Base-by-base conservation (phyloP, 129 eudicot species). In the Flaveria linearis region DNA sequence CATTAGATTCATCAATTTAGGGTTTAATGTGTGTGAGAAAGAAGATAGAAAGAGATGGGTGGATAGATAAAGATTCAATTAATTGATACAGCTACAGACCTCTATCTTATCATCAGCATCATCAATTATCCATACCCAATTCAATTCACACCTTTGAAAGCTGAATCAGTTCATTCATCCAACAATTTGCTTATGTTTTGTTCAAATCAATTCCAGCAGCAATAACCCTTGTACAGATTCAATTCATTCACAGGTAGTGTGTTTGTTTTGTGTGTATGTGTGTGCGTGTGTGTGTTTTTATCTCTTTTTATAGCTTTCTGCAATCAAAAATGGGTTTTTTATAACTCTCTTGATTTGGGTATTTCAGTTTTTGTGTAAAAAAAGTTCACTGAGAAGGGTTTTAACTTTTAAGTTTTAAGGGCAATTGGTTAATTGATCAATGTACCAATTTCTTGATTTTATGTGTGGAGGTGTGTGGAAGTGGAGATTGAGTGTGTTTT, bases 71-170 rank as follows among this genome's bases (percentile, higher is more conserved):
- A 72, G 74, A 67, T 73, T 73, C 58, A 65, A 80, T 80, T 80
- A 63, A 80, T 80, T 80, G 79, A 73, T 80, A 62, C 74, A 64
- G 61, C 83, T 51, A 73, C 41, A 65, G 63, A 65, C 52, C 75
- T 80, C 53, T 73, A 73, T 80, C 75, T 43, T 46, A 56, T 68
- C 81, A 50, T 75, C 79, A 75, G 51, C 60, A 77, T 17, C 69
- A 78, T 49, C 43, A 78, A 69, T 62, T 28, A 76, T 50, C 79
- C 78, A 79, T 79, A 78, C 69, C 50, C 58, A 26, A 43, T 15
- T 28, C 71, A n/a, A 45, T 69, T 78, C 57, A 77, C 51, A 41
- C 47, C 30, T 68, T 9, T 65, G 50, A 68, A 64, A 25, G 68
- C 9, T 68, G 69, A 58, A 77, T 77, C 10, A 10, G 47, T 43